Percentiles rank a stretch among this genome's conserved stretches.
These are phyloP conservation scores for Lophiotrema nucula DNA, from an alignment of 495 filamentous ascomycete species.

Conservation along the genomic window DNA sequence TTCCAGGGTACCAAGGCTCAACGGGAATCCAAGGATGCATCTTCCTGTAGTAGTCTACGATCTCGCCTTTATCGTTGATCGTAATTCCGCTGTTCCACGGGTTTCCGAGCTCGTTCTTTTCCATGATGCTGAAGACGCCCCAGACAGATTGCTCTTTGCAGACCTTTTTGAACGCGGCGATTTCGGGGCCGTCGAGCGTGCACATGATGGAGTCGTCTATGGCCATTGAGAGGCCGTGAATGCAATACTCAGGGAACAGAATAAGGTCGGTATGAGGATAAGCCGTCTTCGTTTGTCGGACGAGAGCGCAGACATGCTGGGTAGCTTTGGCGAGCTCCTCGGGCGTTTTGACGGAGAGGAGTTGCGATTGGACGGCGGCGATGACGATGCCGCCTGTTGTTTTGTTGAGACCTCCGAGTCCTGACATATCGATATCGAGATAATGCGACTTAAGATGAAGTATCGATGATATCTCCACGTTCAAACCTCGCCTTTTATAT, in stretches of 20 bases:
- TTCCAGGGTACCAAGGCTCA: conserved; percentile 32
- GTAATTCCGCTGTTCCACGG: conserved; percentile 27
- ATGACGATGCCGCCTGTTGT: conserved; percentile 24
- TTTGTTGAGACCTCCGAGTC: conserved; percentile 31
- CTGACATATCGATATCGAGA: no score
- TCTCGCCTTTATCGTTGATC: conserved; percentile 21
- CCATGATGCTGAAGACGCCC: conserved; percentile 34
- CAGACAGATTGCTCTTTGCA: conserved; percentile 25
- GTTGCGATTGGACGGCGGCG: conserved; percentile 26
- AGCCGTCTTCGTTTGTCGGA: conserved; percentile 9
- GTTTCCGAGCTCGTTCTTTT: conserved; percentile 22
- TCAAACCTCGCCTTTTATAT: no score
- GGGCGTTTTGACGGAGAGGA: conserved; percentile 19
- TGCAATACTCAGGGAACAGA: conserved; percentile 31
- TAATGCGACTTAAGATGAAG: no score
- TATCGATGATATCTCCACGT: no score
- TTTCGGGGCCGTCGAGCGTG: conserved; percentile 25
- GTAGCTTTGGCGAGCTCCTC: conserved; percentile 3
- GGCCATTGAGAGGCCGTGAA: conserved; percentile 27
- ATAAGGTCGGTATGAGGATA: conserved; percentile 28
- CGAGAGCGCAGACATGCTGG: conserved; percentile 20
- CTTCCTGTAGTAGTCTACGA: conserved; percentile 31
- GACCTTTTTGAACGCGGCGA: conserved; percentile 20
- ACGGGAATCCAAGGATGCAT: conserved; percentile 31
- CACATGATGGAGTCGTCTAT: conserved; percentile 25